These are phyloP conservation scores for Solanum aculeatissimum DNA, from an alignment of 305 asterid genomes.

Conservation along the genomic window DNA sequence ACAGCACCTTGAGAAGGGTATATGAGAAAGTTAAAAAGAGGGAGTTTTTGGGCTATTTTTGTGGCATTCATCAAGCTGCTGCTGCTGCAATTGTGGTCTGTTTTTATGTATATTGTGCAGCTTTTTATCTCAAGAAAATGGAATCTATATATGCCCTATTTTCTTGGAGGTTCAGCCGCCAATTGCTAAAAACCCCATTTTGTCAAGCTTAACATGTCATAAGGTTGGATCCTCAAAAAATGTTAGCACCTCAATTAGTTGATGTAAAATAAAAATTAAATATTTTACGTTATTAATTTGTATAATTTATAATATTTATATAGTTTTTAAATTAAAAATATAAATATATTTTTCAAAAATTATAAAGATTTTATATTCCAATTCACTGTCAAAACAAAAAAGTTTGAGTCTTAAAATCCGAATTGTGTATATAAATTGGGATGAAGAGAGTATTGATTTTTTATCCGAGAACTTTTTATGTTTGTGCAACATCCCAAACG, in stretches of 20 bases:
- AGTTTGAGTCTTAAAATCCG: background rate
- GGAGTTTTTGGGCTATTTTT: background rate
- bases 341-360: too few relatives aligned
- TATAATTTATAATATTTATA: too few relatives aligned
- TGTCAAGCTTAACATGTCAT: background rate
- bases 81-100: background rate
- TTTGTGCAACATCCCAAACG: background rate
- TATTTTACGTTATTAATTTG: too few relatives aligned
- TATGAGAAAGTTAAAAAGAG: slow-evolving; percentile 8
- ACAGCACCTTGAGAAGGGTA: slow-evolving; percentile 13
- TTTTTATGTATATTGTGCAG: background rate
- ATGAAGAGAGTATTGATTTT: background rate
- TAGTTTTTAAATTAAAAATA: too few relatives aligned
- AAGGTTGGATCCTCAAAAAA: background rate
- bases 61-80: slow-evolving; percentile 1
- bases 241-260: fast-evolving
- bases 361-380: fast-evolving
- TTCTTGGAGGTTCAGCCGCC: background rate
- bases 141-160: background rate
- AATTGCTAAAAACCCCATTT: background rate
- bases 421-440: background rate
- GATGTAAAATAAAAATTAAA: too few relatives aligned
- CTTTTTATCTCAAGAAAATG: background rate
- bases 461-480: background rate
- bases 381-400: background rate